Evolutionary conservation across 2,329 filamentous ascomycete genomes (phyloP), one percentile per base, ranked within the genome.

Genomic region (Venturia nashicola): DNA sequence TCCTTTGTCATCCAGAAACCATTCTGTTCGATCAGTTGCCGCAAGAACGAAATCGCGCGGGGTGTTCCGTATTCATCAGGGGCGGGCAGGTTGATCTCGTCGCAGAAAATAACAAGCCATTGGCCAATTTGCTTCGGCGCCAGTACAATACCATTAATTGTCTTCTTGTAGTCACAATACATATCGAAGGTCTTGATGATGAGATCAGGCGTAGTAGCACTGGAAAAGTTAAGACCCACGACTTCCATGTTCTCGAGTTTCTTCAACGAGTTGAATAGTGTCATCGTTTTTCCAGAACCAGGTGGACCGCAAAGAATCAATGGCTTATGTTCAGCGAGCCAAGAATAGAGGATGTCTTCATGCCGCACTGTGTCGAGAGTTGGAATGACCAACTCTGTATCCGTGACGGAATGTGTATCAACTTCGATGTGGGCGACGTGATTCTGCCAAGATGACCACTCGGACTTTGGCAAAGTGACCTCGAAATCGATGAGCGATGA

Each of bases 211-310:
- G 94, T 99, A 0, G 95, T 99, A 1, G 94, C 95, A 70, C 94
- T 99, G 5, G 95, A 99, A 76, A 99, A 99, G 77, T 99, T 99
- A 73, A 99, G 90, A 60, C 94, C 94, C 40, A 99, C 95, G 65
- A 97, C 91, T 76, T 99, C 94, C 92, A 99, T 97, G 73, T 97
- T 97, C 3, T 93, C 93, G 65, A 99, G 81, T 76, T 99, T 99
- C 68, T 94, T 88, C 63, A 99, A 84, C 42, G 94, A 94, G 73
- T 93, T 97, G 80, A 99, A 99, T 14, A 99, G 80, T 12, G 94
- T 99, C 94, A 99, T 99, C 5, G 94, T 99, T 80, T 99, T 99
- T 81, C 94, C 94, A 61, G 94, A 99, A 79, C 94, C 94, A 65
- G 94, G 94, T 72, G 94, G 95, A 75, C 94, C 95, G 74, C 94